phyloP scores from a whole-genome alignment of 2,329 filamentous ascomycete genomes.

The Colletotrichum horii region DNA sequence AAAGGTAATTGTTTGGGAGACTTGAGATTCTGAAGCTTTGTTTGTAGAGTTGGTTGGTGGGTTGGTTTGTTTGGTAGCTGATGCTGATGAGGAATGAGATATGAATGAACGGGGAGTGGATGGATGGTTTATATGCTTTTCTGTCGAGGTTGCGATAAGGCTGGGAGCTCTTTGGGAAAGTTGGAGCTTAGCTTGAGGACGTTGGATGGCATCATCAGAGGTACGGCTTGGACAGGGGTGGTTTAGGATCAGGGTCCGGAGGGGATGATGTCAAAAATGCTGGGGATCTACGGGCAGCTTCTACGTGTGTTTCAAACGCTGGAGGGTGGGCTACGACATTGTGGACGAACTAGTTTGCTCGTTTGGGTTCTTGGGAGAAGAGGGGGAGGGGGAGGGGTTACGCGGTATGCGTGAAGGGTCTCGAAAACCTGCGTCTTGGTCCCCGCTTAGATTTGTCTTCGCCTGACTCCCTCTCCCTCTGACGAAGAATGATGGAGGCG shows the following conservation, averaged over 20 bases:
- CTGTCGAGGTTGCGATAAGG: background rate
- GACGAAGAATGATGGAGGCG: background rate
- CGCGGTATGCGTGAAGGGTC: slow-evolving; percentile 15
- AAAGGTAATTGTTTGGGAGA: background rate
- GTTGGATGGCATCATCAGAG: slow-evolving; percentile 17
- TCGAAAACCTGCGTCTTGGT: slow-evolving; percentile 12
- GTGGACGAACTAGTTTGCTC: background rate
- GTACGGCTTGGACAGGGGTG: background rate
- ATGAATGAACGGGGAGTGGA: background rate
- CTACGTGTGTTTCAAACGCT: background rate
- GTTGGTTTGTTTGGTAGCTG: slow-evolving; percentile 4
- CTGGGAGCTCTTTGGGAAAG: background rate
- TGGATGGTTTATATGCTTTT: slow-evolving; percentile 17
- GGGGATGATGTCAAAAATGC: slow-evolving; percentile 17
- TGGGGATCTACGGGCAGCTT: slow-evolving; percentile 2
- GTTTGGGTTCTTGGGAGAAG: background rate
- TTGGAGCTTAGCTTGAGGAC: background rate
- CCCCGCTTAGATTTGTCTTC: background rate
- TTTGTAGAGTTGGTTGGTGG: background rate
- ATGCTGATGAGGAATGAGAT: background rate
- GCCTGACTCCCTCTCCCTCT: background rate
- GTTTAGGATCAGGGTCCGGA: background rate
- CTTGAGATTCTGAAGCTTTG: slow-evolving; percentile 5
- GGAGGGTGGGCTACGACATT: background rate
- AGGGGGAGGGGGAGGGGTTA: background rate